Evolutionary conservation across 495 filamentous ascomycete genomes (phyloP).

Genomic region (Pseudevernia furfuracea): DNA sequence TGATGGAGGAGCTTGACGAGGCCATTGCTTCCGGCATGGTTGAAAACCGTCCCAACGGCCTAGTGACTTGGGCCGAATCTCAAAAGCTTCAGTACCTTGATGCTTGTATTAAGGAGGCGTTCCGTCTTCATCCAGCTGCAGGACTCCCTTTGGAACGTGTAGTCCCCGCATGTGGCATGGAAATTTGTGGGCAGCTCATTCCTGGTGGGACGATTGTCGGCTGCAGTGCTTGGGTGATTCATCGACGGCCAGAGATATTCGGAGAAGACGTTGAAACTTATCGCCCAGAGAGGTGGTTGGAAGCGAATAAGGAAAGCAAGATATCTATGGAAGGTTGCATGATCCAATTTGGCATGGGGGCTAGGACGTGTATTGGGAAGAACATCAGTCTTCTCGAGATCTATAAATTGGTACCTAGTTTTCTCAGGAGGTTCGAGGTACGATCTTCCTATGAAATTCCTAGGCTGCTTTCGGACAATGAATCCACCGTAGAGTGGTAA

Average conservation of each 20-base stretch:
- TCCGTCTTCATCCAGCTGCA: conserved; percentile 57
- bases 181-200: conserved; percentile 39
- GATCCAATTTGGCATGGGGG: conserved; percentile 56
- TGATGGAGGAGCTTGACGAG: conserved; percentile 49
- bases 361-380: conserved; percentile 58
- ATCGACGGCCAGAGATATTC: conserved; percentile 50
- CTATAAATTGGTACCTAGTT: conserved; percentile 44
- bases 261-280: conserved; percentile 51
- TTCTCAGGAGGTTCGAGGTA: conserved; percentile 52
- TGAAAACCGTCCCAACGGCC: conserved; percentile 40
- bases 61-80: conserved; percentile 46
- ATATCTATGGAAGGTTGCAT: conserved; percentile 52
- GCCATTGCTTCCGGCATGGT: conserved; percentile 27
- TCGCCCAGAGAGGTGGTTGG: conserved; percentile 54
- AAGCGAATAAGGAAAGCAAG: conserved; percentile 34
- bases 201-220: conserved; percentile 59
- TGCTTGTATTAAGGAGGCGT: conserved; percentile 59
- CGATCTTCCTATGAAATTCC: conserved; percentile 3
- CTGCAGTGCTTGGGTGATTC: conserved; percentile 55
- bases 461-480: not conserved
- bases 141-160: conserved; percentile 48
- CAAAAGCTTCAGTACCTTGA: conserved; percentile 54
- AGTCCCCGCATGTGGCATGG: conserved; percentile 32
- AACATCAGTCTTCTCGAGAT: conserved; percentile 51
- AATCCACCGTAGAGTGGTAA: not conserved